Percentiles rank a stretch among this genome's conserved stretches.
Conservation (phyloP, 2,329 filamentous ascomycete genomes). For the Scolecobasidium constrictum region DNA sequence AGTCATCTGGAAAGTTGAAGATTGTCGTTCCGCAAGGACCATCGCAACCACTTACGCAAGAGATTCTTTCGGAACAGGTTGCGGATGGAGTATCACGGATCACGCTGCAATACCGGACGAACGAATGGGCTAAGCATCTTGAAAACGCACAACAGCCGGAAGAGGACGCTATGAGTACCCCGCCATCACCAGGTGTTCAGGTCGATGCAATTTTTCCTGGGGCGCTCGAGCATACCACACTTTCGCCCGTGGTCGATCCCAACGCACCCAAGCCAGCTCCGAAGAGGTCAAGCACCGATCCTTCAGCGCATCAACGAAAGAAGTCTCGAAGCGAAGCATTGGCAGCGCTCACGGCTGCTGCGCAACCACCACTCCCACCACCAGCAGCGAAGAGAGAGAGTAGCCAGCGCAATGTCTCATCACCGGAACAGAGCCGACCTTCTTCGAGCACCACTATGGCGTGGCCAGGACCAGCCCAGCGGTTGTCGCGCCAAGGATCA, state of each 20-base stretch:
- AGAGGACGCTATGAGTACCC: conserved; percentile 47
- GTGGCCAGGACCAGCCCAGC: background rate
- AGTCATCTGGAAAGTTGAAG: background rate
- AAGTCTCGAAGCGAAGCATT: background rate
- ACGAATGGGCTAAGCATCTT: conserved; percentile 93
- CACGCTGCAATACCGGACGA: conserved; percentile 75
- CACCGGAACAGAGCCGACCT: background rate
- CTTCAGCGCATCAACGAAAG: background rate
- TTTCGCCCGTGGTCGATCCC: background rate
- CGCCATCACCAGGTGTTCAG: conserved; percentile 30
- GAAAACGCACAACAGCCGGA: conserved; percentile 64
- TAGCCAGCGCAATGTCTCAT: background rate
- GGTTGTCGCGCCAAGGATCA: background rate
- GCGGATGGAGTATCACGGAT: conserved; percentile 51
- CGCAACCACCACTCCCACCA: background rate
- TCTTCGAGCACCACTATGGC: background rate
- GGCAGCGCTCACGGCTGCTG: background rate
- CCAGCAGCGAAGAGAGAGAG: background rate
- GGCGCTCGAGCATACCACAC: conserved; percentile 12
- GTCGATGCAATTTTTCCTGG: conserved; percentile 35
- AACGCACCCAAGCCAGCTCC: background rate
- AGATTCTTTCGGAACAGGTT: conserved; percentile 56
- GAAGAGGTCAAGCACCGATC: conserved; percentile 2
- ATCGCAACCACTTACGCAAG: conserved; percentile 15
- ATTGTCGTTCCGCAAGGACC: background rate